These are phyloP conservation scores for Entelexis sorbosivorans DNA, from an alignment of 1,139 yeast genomes.

Conservation along the genomic window DNA sequence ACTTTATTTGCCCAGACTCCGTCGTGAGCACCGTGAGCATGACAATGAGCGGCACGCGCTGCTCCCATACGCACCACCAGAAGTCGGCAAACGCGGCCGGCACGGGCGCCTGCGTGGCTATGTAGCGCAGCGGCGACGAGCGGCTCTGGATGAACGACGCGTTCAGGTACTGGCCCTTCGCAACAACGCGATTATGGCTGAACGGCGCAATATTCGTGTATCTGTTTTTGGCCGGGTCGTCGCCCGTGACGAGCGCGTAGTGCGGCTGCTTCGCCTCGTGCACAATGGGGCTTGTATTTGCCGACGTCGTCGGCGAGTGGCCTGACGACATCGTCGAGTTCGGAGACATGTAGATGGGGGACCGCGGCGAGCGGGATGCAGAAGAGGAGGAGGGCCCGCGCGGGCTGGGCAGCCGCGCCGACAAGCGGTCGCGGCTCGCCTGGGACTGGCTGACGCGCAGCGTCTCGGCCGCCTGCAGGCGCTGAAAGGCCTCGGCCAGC, in stretches of 20 bases:
- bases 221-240: constrained; percentile 60
- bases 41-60: constrained; percentile 51
- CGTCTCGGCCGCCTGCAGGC: constrained; percentile 33
- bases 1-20: constrained; percentile 44
- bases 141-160: constrained; percentile 43
- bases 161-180: constrained; percentile 44
- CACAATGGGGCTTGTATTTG: constrained; percentile 1
- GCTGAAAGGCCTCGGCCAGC: constrained; percentile 32
- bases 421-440: neutral
- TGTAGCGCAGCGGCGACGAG: constrained; percentile 38
- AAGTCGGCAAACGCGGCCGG: constrained; percentile 68
- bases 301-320: constrained; percentile 1
- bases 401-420: constrained; percentile 5
- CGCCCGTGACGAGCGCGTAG: constrained; percentile 53
- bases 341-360: constrained; percentile 3
- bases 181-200: constrained; percentile 64
- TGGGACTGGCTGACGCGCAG: constrained; percentile 22
- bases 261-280: neutral
- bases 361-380: neutral
- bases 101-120: constrained; percentile 83
- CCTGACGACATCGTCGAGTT: constrained; percentile 13
- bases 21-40: constrained; percentile 49
- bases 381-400: neutral
- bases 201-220: constrained; percentile 75
- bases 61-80: constrained; percentile 62